Conservation (phyloP, 305 asterid species). For the Striga hermonthica region DNA sequence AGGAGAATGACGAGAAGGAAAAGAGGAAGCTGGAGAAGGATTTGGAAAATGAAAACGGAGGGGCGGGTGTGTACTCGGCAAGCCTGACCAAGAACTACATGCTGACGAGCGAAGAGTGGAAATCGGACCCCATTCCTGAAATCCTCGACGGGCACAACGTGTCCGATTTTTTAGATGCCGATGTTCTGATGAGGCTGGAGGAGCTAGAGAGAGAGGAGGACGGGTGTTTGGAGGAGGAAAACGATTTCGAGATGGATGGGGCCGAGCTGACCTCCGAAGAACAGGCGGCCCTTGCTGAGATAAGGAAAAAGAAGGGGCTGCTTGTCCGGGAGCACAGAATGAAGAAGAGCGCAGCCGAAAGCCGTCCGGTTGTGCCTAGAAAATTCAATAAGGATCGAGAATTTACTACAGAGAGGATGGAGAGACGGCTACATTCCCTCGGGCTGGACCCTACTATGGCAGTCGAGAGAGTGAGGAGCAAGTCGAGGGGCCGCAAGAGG, state of each 20-base stretch:
- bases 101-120: slow-evolving; percentile 81
- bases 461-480: slow-evolving; percentile 62
- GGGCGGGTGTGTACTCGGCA: slow-evolving; percentile 98
- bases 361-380: slow-evolving; percentile 80
- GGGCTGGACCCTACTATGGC: slow-evolving; percentile 82
- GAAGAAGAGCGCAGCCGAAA: slow-evolving; percentile 85
- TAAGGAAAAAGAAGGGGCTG: slow-evolving; percentile 76
- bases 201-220: slow-evolving; percentile 87
- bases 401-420: slow-evolving; percentile 75
- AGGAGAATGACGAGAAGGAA: slow-evolving; percentile 55
- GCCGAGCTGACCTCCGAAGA: slow-evolving; percentile 75
- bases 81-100: slow-evolving; percentile 77
- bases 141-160: slow-evolving; percentile 93
- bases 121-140: slow-evolving; percentile 80
- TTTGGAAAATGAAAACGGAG: slow-evolving; percentile 90
- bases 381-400: slow-evolving; percentile 68
- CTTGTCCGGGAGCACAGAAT: slow-evolving; percentile 76
- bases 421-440: slow-evolving; percentile 58
- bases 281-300: slow-evolving; percentile 56
- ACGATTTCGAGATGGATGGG: slow-evolving; percentile 80
- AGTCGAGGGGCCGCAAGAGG: slow-evolving; percentile 85
- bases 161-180: slow-evolving; percentile 84
- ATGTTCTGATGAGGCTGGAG: slow-evolving; percentile 76
- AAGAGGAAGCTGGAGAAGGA: slow-evolving; percentile 79
- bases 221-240: slow-evolving; percentile 59